A percentile compares a stretch with the other conserved stretches of the same genome.
phyloP scores from a whole-genome alignment of 441 rosid genomes.

The Gossypium trilobum region DNA sequence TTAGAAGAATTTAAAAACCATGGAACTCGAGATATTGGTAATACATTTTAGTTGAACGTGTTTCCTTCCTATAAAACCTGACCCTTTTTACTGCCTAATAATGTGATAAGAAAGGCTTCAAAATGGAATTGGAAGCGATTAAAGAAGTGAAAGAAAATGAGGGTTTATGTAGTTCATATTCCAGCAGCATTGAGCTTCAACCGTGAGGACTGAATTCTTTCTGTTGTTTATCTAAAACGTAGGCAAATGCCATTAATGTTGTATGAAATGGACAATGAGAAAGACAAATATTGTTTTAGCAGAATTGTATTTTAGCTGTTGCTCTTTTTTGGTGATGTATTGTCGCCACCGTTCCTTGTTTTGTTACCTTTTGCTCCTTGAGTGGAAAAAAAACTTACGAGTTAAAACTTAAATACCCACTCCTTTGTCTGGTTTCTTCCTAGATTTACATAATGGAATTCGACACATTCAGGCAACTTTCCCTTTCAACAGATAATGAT shows the following conservation, averaged over 20 bases:
- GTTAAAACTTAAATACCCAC: neutral
- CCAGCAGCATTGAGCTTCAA: neutral
- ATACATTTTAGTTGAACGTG: too few relatives aligned
- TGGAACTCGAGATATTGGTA: neutral
- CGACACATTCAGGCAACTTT: neutral
- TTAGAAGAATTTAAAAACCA: too few relatives aligned
- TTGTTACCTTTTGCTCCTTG: neutral
- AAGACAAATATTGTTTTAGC: neutral
- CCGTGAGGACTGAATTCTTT: neutral
- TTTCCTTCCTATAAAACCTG: neutral
- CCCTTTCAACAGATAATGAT: neutral
- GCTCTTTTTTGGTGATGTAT: constrained; percentile 1
- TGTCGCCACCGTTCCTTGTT: constrained; percentile 5
- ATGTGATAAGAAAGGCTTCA: neutral
- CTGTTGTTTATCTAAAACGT: neutral
- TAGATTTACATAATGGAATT: neutral
- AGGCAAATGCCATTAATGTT: neutral
- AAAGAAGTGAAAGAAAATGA: neutral
- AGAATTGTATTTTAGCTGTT: neutral
- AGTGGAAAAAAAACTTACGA: neutral
- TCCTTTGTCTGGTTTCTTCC: neutral
- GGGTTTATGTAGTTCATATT: neutral
- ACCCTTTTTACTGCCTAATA: neutral
- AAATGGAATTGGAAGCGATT: neutral
- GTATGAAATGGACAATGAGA: constrained; percentile 13